Evolutionary conservation across 2,329 filamentous ascomycete species (phyloP).

Genomic region (Arthrobotrys entomopaga): DNA sequence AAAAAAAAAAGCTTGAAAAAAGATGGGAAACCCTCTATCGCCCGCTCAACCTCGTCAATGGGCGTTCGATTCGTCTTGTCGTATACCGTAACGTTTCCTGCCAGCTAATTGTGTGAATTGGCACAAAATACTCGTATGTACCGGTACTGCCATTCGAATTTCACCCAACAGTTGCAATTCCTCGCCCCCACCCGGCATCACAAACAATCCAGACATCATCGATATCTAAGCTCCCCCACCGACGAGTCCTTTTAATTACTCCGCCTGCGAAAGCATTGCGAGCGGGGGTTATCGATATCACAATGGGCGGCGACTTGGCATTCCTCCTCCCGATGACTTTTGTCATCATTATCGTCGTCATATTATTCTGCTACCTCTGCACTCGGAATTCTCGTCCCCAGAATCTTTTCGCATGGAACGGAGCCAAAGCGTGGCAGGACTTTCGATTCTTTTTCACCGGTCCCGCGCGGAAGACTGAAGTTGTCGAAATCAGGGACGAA

Average conservation of each 20-base stretch:
- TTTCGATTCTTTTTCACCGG: conserved; percentile 39
- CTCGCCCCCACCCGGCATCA: background rate
- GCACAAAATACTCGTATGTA: no score
- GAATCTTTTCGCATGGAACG: conserved; percentile 29
- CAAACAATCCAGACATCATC: background rate
- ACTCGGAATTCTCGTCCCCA: conserved; percentile 48
- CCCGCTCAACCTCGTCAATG: conserved; percentile 2
- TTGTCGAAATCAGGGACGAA: conserved; percentile 35
- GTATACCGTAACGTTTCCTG: no score
- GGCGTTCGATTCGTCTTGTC: background rate
- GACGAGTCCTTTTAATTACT: no score
- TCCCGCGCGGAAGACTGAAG: conserved; percentile 5
- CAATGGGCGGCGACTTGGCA: conserved; percentile 36
- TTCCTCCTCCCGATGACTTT: conserved; percentile 46
- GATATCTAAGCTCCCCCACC: background rate
- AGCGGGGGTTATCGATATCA: conserved; percentile 4
- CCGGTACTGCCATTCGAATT: background rate
- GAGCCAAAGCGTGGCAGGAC: conserved; percentile 28
- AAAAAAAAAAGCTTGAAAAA: background rate
- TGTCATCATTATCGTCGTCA: conserved; percentile 43
- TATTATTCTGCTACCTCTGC: conserved; percentile 49
- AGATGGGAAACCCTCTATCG: conserved; percentile 1
- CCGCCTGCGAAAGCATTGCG: background rate
- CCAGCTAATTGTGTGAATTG: background rate
- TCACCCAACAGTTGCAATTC: background rate